A percentile compares a stretch with the other conserved stretches of the same genome.
phyloP scores from a whole-genome alignment of 257 asterid genomes.

The Verbena officinalis region DNA sequence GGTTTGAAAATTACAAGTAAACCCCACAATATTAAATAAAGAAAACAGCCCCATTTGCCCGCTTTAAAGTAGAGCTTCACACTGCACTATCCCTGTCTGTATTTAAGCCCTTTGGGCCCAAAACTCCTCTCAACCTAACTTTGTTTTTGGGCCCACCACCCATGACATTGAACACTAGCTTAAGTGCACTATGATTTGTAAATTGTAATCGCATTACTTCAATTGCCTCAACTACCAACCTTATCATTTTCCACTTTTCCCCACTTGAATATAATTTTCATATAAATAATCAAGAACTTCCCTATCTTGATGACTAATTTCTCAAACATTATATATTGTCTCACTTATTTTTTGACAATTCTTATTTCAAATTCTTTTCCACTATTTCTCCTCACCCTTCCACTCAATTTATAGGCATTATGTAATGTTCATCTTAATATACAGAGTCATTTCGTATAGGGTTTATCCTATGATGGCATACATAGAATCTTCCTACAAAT shows the following conservation, averaged over 20 bases:
- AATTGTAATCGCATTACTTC: slow-evolving; percentile 3
- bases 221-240: slow-evolving; percentile 22
- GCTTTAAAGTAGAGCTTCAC: slow-evolving; percentile 33
- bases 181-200: not conserved
- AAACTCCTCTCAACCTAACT: slow-evolving; percentile 29
- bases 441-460: no score
- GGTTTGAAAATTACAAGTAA: slow-evolving; percentile 8
- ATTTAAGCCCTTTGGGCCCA: slow-evolving; percentile 40
- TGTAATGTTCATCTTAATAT: no score
- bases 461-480: slow-evolving; percentile 24
- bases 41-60: slow-evolving; percentile 42
- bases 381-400: no score
- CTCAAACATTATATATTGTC: not conserved
- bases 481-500: slow-evolving; percentile 33
- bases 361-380: not conserved
- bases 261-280: not conserved
- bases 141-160: slow-evolving; percentile 39
- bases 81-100: slow-evolving; percentile 33
- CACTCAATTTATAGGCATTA: no score
- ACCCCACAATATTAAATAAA: slow-evolving; percentile 35
- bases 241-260: not conserved
- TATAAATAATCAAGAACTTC: not conserved
- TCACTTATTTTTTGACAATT: not conserved
- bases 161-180: slow-evolving; percentile 7
- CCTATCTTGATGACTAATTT: not conserved